Base-by-base conservation (phyloP, 1,284 basidiomycete genomes). In the Ceratobasidium sp. region DNA sequence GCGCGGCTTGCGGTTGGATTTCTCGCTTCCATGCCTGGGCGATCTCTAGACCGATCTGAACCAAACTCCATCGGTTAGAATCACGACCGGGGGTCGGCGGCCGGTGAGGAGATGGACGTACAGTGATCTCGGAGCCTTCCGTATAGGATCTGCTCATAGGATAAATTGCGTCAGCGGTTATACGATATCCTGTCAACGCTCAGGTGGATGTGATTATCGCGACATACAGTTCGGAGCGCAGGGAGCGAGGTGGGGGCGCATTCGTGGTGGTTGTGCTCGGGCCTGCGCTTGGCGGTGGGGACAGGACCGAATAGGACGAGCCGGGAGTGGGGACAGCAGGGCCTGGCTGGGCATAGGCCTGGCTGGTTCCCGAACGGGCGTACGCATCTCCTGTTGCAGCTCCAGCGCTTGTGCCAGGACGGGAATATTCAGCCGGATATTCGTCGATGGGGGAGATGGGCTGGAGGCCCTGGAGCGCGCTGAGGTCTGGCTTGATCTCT, bases 101-200 rank as follows among this genome's bases (percentile, higher is more conserved):
- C 28, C 48, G 30, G 12, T 12, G 3, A 28, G 9, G 26, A 28
- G 28, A 23, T 28, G 23, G 34, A 69, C 64, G 16, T 16, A 69
- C 64, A n/a, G 64, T 28, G 36, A 69, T 55, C 39, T 69, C 64
- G 34, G 64, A 69, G 36, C 64, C 64, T 39, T 69, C 64, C 34
- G 64, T 69, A 32, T 48, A 69, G 14, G 64, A 69, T 50, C 64
- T 69, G 32, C 26, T 41, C n/a, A n/a, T n/a, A n/a, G n/a, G n/a
- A n/a, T n/a, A n/a, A n/a, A n/a, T n/a, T n/a, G n/a, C n/a, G n/a
- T n/a, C n/a, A n/a, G n/a, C n/a, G n/a, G n/a, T n/a, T n/a, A n/a
- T n/a, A n/a, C n/a, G n/a, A n/a, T n/a, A n/a, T n/a, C n/a, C n/a
- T n/a, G n/a, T n/a, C n/a, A n/a, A n/a, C n/a, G n/a, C n/a, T n/a